phyloP scores from a whole-genome alignment of 192 early-diverging fungal genomes.

The Coemansia sp. region DNA sequence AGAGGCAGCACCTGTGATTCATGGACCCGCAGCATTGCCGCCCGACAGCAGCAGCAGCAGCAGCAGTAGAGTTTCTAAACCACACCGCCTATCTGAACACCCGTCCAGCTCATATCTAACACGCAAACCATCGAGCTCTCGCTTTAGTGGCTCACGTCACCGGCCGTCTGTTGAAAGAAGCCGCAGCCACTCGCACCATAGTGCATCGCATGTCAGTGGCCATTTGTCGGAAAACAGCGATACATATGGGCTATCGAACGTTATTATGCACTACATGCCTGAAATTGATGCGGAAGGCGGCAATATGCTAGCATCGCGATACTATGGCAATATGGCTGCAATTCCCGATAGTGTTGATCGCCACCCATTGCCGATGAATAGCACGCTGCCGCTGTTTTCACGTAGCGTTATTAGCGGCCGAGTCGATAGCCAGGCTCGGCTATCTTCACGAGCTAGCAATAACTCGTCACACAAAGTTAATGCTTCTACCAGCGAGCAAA shows the following conservation, averaged over 20 bases:
- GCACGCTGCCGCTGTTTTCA: conserved; percentile 50
- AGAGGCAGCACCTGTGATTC: too few relatives aligned
- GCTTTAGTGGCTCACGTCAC: too few relatives aligned
- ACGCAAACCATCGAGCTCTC: too few relatives aligned
- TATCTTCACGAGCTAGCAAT: conserved; percentile 29
- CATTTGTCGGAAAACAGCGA: background rate
- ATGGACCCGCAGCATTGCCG: too few relatives aligned
- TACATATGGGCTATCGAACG: conserved; percentile 13
- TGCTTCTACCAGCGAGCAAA: background rate
- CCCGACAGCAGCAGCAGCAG: too few relatives aligned
- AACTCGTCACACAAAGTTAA: conserved; percentile 4
- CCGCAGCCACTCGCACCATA: background rate
- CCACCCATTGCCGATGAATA: conserved; percentile 46
- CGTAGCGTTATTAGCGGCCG: conserved; percentile 39
- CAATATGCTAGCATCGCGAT: conserved; percentile 33
- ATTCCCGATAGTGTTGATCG: conserved; percentile 24
- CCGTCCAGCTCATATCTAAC: too few relatives aligned
- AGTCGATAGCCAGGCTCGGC: background rate
- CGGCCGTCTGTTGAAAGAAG: too few relatives aligned
- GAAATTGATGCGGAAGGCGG: conserved; percentile 27
- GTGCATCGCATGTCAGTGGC: background rate
- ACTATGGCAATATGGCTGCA: conserved; percentile 48
- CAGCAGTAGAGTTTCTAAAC: too few relatives aligned
- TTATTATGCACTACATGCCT: conserved; percentile 44
- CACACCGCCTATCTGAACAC: too few relatives aligned